Conservation (phyloP, 345 rosid species). For the Abelmoschus esculentus region DNA sequence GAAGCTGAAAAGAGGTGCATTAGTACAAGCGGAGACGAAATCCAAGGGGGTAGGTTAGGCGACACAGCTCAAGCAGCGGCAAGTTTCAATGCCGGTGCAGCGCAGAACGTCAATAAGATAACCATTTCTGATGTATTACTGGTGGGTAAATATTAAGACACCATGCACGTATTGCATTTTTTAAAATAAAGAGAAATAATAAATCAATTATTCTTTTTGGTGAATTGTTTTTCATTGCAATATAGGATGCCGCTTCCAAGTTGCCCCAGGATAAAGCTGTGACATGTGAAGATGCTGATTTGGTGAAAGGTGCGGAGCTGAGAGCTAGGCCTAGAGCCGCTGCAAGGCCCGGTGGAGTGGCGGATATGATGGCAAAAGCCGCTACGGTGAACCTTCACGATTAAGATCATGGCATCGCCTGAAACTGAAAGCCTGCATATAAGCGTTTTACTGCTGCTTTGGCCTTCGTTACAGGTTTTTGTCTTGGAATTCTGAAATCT, state of each 20-base stretch:
- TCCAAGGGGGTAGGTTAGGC: constrained; percentile 34
- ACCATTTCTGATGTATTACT: not conserved
- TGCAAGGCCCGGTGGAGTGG: constrained; percentile 48
- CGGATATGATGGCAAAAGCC: constrained; percentile 38
- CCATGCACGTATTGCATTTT: not conserved
- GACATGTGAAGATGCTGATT: constrained; percentile 44
- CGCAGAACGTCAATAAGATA: constrained; percentile 40
- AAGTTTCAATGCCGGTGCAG: constrained; percentile 28
- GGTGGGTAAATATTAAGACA: not conserved
- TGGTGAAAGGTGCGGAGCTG: constrained; percentile 38
- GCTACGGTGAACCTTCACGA: constrained; percentile 34
- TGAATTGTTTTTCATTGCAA: not conserved
- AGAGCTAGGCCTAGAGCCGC: constrained; percentile 29
- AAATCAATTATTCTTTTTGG: too few relatives aligned
- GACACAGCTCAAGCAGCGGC: constrained; percentile 60
- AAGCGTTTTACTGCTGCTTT: not conserved
- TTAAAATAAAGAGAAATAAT: too few relatives aligned
- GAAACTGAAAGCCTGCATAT: not conserved
- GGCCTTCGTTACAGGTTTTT: not conserved
- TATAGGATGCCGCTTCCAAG: constrained; percentile 13
- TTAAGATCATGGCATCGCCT: not conserved
- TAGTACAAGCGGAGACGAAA: constrained; percentile 23
- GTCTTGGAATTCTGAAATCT: not conserved
- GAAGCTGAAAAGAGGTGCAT: constrained; percentile 65
- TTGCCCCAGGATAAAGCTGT: constrained; percentile 35